A percentile compares a stretch with the other conserved stretches of the same genome.
phyloP scores from a whole-genome alignment of 768 basidiomycete genomes.

The Mycena metata region DNA sequence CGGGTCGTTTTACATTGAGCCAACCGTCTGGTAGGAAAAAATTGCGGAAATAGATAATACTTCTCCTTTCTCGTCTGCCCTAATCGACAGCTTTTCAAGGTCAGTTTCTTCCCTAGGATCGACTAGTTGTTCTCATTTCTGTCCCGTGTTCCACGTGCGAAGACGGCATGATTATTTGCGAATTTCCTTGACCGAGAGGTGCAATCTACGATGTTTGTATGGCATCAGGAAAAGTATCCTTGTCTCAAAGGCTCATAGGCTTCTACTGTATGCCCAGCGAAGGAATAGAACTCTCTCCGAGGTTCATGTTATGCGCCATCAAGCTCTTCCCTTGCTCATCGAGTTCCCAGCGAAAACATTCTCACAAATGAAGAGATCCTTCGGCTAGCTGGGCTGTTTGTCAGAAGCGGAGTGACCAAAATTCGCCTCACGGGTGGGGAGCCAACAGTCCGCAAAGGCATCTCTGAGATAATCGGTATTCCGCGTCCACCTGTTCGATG shows the following conservation, averaged over 20 bases:
- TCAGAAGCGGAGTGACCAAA: constrained; percentile 86
- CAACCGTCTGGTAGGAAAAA: constrained; percentile 58
- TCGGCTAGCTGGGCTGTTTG: constrained; percentile 81
- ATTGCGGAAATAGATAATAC: constrained; percentile 70
- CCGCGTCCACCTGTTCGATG: constrained; percentile 34
- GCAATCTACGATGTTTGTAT: constrained; percentile 84
- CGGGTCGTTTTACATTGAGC: neutral
- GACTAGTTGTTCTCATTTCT: too few species aligned
- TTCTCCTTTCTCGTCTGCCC: constrained; percentile 58
- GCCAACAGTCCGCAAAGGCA: constrained; percentile 84
- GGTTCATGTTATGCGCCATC: constrained; percentile 1
- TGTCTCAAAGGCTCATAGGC: constrained; percentile 59
- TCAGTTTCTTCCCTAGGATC: too few species aligned
- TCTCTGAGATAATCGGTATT: constrained; percentile 76
- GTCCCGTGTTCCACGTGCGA: too few species aligned
- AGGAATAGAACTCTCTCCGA: constrained; percentile 82
- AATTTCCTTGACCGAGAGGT: constrained; percentile 88
- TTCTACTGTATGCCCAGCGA: constrained; percentile 94
- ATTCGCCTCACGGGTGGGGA: constrained; percentile 92
- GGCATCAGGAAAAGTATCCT: neutral
- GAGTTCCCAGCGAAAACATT: constrained; percentile 58
- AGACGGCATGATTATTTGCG: constrained; percentile 89
- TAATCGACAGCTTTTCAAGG: constrained; percentile 76
- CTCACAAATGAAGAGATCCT: constrained; percentile 84
- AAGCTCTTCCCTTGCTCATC: neutral